Conservation (phyloP, 2,329 filamentous ascomycete species). For the Sphaerulina populicola region DNA sequence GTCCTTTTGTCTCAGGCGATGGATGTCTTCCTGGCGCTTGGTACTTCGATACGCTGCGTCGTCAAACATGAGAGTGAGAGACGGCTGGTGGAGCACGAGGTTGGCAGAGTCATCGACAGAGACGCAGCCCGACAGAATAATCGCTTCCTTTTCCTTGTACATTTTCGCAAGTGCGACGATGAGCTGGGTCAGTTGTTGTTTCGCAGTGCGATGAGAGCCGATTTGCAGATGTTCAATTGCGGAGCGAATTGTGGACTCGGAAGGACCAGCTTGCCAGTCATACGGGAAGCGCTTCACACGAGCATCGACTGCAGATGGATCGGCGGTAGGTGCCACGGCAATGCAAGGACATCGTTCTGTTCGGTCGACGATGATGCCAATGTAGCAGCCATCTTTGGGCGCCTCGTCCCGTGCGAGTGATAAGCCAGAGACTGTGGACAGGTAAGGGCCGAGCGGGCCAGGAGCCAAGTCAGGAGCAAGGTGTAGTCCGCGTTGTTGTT, state of each 20-base stretch:
- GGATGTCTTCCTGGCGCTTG: constrained; percentile 54
- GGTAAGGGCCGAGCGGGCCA: constrained; percentile 26
- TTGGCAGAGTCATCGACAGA: constrained; percentile 35
- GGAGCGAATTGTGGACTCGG: constrained; percentile 34
- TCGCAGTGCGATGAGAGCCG: constrained; percentile 37
- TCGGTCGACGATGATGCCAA: constrained; percentile 60
- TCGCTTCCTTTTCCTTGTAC: constrained; percentile 58
- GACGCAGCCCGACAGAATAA: constrained; percentile 49
- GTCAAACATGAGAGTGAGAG: constrained; percentile 57
- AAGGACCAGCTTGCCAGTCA: constrained; percentile 45
- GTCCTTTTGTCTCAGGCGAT: constrained; percentile 47
- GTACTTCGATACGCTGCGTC: constrained; percentile 58
- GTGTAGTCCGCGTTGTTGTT: constrained; percentile 22
- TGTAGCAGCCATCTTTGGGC: constrained; percentile 35
- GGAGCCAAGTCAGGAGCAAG: constrained; percentile 24
- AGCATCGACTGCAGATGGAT: constrained; percentile 37
- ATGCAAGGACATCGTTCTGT: constrained; percentile 55
- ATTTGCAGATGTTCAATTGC: constrained; percentile 49
- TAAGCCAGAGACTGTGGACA: constrained; percentile 24
- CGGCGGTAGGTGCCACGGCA: constrained; percentile 48
- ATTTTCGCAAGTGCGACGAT: constrained; percentile 50
- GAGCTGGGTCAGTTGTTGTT: constrained; percentile 39
- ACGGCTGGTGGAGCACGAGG: constrained; percentile 42
- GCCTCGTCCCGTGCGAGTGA: constrained; percentile 21
- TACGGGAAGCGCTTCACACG: constrained; percentile 53